phyloP scores from a whole-genome alignment of 2,329 filamentous ascomycete genomes.

The Fusarium aywerte region DNA sequence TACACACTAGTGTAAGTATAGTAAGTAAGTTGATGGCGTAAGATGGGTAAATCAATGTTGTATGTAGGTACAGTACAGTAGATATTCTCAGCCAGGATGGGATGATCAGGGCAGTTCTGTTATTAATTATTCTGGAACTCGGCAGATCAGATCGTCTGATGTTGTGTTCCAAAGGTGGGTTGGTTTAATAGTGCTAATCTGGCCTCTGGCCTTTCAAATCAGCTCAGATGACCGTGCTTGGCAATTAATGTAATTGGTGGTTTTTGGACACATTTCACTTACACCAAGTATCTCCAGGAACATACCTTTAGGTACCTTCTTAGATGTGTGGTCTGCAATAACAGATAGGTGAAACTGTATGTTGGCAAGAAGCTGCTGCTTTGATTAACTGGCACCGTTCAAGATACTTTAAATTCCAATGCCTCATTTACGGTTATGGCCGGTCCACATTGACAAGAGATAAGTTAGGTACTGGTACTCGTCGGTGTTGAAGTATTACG shows the following conservation, averaged over 20 bases:
- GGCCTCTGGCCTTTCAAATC: conserved; percentile 29
- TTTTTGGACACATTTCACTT: conserved; percentile 38
- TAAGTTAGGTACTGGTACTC: too few relatives aligned
- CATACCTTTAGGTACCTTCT: background rate
- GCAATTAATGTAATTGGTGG: conserved; percentile 9
- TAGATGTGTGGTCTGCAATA: background rate
- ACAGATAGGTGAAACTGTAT: background rate
- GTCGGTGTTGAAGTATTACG: background rate
- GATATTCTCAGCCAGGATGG: background rate
- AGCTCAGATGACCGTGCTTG: conserved; percentile 26
- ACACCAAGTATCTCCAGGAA: background rate
- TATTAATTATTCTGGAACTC: background rate
- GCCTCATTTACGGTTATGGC: too few relatives aligned
- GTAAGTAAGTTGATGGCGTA: background rate
- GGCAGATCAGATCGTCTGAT: conserved; percentile 32
- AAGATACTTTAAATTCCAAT: too few relatives aligned
- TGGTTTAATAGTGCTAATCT: background rate
- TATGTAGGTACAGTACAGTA: background rate
- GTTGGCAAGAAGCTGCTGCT: too few relatives aligned
- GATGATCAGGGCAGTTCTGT: conserved; percentile 5
- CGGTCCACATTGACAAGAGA: too few relatives aligned
- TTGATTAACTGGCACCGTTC: background rate
- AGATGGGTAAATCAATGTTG: too few relatives aligned
- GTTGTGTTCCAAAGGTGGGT: conserved; percentile 6
- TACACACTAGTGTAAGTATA: too few relatives aligned